phyloP scores from a whole-genome alignment of 768 basidiomycete species.

The Pulveroboletus sp. region DNA sequence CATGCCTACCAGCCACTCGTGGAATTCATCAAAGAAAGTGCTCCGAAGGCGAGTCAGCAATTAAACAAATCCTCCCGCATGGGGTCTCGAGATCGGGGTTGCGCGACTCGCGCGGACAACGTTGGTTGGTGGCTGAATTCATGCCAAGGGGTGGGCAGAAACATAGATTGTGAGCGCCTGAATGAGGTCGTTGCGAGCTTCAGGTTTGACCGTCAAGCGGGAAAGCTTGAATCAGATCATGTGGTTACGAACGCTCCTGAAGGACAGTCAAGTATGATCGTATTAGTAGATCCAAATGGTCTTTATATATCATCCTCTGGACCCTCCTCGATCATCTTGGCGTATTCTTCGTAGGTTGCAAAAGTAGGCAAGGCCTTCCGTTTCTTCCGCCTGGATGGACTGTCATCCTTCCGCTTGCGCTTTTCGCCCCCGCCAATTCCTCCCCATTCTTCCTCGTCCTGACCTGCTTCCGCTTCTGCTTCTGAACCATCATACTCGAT shows the following conservation, averaged over 20 bases:
- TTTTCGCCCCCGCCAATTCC: slow-evolving; percentile 47
- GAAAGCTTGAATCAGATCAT: slow-evolving; percentile 22
- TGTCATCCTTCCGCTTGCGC: slow-evolving; percentile 43
- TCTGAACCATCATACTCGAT: slow-evolving; percentile 59
- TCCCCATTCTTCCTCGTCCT: slow-evolving; percentile 29
- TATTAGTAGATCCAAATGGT: not conserved
- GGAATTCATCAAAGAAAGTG: slow-evolving; percentile 19
- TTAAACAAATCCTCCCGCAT: slow-evolving; percentile 36
- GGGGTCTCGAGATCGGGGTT: slow-evolving; percentile 28
- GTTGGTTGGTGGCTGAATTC: slow-evolving; percentile 34
- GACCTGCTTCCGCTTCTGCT: slow-evolving; percentile 27
- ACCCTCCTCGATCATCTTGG: slow-evolving; percentile 72
- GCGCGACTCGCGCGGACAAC: slow-evolving; percentile 31
- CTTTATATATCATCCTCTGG: slow-evolving; percentile 28
- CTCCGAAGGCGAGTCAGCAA: slow-evolving; percentile 24
- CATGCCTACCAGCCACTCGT: slow-evolving; percentile 17
- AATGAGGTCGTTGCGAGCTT: slow-evolving; percentile 41
- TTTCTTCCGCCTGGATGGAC: slow-evolving; percentile 60
- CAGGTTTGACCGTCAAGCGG: slow-evolving; percentile 34
- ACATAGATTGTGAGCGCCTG: slow-evolving; percentile 33
- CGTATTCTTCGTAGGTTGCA: slow-evolving; percentile 85
- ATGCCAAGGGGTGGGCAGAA: slow-evolving; percentile 28
- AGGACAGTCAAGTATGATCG: not conserved
- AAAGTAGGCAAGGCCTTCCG: slow-evolving; percentile 68
- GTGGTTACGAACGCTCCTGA: not conserved